Conservation (phyloP, 805 yeast species). For the Saccharomycopsis fermentans region DNA sequence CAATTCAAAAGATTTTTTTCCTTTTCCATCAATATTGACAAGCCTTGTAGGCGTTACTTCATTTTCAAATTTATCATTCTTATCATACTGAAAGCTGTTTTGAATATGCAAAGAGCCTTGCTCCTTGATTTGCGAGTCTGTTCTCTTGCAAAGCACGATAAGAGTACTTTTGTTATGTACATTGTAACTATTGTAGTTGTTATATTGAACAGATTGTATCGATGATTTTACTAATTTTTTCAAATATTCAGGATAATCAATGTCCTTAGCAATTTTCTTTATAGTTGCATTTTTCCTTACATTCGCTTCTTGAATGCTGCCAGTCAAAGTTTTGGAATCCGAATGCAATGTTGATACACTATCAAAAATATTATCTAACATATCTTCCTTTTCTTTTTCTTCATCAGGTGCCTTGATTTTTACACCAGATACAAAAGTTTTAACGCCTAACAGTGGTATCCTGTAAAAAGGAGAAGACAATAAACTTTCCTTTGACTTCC, state of each 20-base stretch:
- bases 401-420: constrained; percentile 28
- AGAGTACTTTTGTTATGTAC: constrained; percentile 23
- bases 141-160: constrained; percentile 24
- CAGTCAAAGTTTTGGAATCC: constrained; percentile 11
- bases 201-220: constrained; percentile 7
- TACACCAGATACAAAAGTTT: constrained; percentile 52
- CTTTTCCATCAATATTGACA: constrained; percentile 27
- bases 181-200: constrained; percentile 19
- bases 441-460: constrained; percentile 56
- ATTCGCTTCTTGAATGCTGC: constrained; percentile 16
- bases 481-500: constrained; percentile 18
- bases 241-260: constrained; percentile 15
- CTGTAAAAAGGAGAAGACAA: constrained; percentile 38
- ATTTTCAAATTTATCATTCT: constrained; percentile 26
- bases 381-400: constrained; percentile 20
- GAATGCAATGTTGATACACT: neutral
- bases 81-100: constrained; percentile 24
- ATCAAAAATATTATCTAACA: constrained; percentile 18
- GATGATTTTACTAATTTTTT: constrained; percentile 6
- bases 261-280: neutral
- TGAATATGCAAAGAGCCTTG: constrained; percentile 13
- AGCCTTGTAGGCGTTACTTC: constrained; percentile 27
- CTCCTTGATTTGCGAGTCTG: constrained; percentile 16
- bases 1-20: constrained; percentile 30
- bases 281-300: constrained; percentile 24